A percentile compares a stretch with the other conserved stretches of the same genome.
These are phyloP conservation scores for Lactarius tabidus DNA, from an alignment of 768 basidiomycete genomes.

Conservation along the genomic window DNA sequence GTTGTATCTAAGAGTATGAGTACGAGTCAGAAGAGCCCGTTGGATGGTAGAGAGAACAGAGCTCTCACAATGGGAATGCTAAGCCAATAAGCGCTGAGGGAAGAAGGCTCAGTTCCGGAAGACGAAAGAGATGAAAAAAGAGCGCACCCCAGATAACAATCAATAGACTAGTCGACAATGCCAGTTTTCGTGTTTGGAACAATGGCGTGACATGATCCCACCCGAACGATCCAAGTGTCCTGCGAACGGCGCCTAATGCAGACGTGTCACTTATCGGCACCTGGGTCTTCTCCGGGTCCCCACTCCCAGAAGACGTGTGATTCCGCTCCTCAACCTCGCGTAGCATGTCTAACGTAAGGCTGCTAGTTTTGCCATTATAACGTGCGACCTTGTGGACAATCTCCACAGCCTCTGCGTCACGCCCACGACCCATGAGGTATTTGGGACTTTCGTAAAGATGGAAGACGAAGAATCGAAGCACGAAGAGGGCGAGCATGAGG, in stretches of 20 bases:
- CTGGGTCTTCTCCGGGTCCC: constrained; percentile 20
- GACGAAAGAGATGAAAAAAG: neutral
- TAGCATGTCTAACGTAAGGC: constrained; percentile 51
- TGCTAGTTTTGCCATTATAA: constrained; percentile 51
- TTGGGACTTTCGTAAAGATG: constrained; percentile 66
- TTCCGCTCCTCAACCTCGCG: constrained; percentile 22
- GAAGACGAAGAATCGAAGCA: constrained; percentile 63
- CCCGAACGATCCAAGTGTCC: constrained; percentile 41
- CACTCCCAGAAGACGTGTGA: constrained; percentile 7
- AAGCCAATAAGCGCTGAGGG: constrained; percentile 65
- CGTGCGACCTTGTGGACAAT: constrained; percentile 58
- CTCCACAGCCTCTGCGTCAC: constrained; percentile 56
- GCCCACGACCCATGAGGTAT: constrained; percentile 65
- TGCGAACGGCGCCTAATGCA: constrained; percentile 36
- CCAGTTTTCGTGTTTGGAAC: constrained; percentile 48
- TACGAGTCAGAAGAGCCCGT: neutral
- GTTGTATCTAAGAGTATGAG: constrained; percentile 39
- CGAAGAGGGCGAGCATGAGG: constrained; percentile 58
- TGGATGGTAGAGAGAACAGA: neutral
- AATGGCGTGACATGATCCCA: constrained; percentile 43
- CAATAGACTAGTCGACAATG: constrained; percentile 47
- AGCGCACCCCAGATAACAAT: constrained; percentile 51
- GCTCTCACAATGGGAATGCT: constrained; percentile 60
- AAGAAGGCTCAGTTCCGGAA: neutral
- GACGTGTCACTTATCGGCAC: constrained; percentile 34